Percentiles rank a stretch among this genome's conserved stretches.
Evolutionary conservation across 2,329 filamentous ascomycete species (phyloP).

Genomic region (Phoma sp.): DNA sequence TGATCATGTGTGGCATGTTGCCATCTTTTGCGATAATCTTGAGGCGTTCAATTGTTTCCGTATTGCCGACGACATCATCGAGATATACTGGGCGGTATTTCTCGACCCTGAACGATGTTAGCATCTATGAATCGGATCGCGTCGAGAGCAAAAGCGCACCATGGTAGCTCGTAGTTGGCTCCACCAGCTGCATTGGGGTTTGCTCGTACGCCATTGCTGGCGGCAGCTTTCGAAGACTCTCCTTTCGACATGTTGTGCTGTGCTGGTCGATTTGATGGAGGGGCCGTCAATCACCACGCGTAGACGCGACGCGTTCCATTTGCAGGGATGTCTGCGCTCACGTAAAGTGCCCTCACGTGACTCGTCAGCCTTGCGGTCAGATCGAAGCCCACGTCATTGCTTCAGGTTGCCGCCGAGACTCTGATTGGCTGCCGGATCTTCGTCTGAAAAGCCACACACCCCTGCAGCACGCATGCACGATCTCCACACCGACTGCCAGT

Average conservation of each 20-base stretch:
- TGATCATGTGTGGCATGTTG: conserved; percentile 99
- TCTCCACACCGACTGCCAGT: not conserved
- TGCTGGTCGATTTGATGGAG: conserved; percentile 20
- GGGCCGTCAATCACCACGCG: conserved; percentile 26
- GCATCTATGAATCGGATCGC: too few relatives aligned
- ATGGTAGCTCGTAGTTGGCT: conserved; percentile 76
- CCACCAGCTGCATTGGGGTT: conserved; percentile 48
- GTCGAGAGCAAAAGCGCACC: conserved; percentile 55
- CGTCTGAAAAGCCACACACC: not conserved
- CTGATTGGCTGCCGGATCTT: not conserved
- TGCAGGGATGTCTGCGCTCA: not conserved
- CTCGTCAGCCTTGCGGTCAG: too few relatives aligned
- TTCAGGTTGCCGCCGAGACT: not conserved
- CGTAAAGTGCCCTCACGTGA: conserved; percentile 20
- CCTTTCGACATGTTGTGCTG: conserved; percentile 52
- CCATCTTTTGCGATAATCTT: conserved; percentile 99
- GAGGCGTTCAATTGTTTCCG: conserved; percentile 93
- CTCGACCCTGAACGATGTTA: conserved; percentile 74
- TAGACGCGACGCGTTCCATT: conserved; percentile 28
- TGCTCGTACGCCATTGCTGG: conserved; percentile 51
- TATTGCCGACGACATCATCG: conserved; percentile 97
- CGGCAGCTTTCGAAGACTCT: conserved; percentile 57
- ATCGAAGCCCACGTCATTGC: not conserved
- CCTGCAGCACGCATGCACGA: not conserved
- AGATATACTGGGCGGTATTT: conserved; percentile 96